Conservation (phyloP, 169 alveolate genomes). For the Babesia bovis region DNA sequence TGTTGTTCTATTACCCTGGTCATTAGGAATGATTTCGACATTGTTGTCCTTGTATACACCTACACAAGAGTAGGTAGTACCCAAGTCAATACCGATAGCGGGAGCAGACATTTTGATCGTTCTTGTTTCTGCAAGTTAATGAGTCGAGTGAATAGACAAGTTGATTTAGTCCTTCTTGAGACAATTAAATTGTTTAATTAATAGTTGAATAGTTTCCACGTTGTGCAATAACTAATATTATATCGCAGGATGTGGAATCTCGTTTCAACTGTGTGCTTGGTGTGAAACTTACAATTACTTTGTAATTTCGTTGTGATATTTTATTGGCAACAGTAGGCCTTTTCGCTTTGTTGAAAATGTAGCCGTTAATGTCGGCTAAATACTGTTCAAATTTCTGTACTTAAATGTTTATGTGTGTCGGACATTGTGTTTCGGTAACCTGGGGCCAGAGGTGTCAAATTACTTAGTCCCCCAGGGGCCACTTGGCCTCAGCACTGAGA, state of each 20-base stretch:
- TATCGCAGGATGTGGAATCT: too few relatives aligned
- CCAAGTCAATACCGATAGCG: constrained; percentile 93
- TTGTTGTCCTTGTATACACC: constrained; percentile 93
- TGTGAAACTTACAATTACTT: constrained; percentile 7
- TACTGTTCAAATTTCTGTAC: background rate
- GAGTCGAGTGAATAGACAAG: background rate
- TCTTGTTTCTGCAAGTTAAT: background rate
- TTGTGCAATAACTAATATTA: too few relatives aligned
- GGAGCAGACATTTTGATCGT: constrained; percentile 60
- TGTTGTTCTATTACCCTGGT: constrained; percentile 97
- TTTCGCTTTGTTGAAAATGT: background rate
- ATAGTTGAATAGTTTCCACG: too few relatives aligned
- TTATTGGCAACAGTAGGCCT: background rate
- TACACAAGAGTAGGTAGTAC: constrained; percentile 96
- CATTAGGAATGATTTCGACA: constrained; percentile 97
- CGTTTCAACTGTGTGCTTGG: too few relatives aligned
- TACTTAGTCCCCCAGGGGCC: constrained; percentile 37
- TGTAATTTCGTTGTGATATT: background rate
- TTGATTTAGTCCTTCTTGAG: too few relatives aligned
- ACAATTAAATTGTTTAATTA: too few relatives aligned
- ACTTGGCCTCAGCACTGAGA: background rate
- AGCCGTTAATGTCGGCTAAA: background rate
- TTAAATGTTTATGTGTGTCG: constrained; percentile 6
- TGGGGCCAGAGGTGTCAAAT: constrained; percentile 52
- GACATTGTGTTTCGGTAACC: background rate